Conservation (phyloP, 345 rosid genomes). For the Salix dunnii region DNA sequence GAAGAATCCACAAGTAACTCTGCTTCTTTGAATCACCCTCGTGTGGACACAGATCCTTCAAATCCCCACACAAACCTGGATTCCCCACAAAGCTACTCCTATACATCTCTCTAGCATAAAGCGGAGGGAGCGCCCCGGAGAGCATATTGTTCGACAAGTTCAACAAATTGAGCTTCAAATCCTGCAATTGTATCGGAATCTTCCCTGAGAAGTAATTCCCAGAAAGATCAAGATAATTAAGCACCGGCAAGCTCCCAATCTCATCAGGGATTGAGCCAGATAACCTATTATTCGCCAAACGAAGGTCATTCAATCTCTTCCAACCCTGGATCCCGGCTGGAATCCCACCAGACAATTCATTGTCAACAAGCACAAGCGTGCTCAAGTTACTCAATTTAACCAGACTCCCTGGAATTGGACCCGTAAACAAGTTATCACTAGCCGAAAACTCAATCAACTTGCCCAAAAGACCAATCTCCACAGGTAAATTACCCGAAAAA, state of each 20-base stretch:
- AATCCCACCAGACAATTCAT: conserved; percentile 61
- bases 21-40: conserved; percentile 28
- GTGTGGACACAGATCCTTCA: conserved; percentile 52
- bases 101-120: conserved; percentile 51
- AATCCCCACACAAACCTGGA: conserved; percentile 66
- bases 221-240: conserved; percentile 88
- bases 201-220: conserved; percentile 60
- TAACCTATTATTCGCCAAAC: conserved; percentile 55
- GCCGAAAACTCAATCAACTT: conserved; percentile 56
- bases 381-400: conserved; percentile 50
- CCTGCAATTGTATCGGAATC: conserved; percentile 63
- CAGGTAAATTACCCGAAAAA: conserved; percentile 61
- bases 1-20: conserved; percentile 57
- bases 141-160: conserved; percentile 72
- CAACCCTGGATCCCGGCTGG: conserved; percentile 49
- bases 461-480: conserved; percentile 45
- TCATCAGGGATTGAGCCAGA: conserved; percentile 67
- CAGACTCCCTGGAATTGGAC: conserved; percentile 51
- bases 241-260: conserved; percentile 62
- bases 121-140: conserved; percentile 64
- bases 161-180: conserved; percentile 69
- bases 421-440: conserved; percentile 40
- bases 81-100: conserved; percentile 62
- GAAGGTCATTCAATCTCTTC: conserved; percentile 72
- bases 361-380: conserved; percentile 62